These are phyloP conservation scores for Leccinum sublutescens DNA, from an alignment of 768 basidiomycete species.

Conservation along the genomic window DNA sequence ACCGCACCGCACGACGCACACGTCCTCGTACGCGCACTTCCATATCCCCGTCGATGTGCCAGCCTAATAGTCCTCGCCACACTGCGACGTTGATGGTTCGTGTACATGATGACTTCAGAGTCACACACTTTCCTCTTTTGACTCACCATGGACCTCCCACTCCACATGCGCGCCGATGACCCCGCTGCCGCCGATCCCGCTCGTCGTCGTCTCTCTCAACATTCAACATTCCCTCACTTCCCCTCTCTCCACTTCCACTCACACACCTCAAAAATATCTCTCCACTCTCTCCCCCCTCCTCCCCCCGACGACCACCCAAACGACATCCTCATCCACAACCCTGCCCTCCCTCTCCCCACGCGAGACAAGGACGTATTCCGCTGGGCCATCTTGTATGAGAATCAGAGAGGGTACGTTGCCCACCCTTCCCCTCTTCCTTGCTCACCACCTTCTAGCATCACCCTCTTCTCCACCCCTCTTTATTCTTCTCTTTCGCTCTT, in stretches of 20 bases:
- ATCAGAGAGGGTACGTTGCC: conserved; percentile 69
- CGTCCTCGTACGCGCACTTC: conserved; percentile 10
- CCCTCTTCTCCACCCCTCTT: conserved; percentile 67
- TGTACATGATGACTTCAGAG: conserved; percentile 5
- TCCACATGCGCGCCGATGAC: conserved; percentile 40
- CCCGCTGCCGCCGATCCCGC: conserved; percentile 45
- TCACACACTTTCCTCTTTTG: conserved; percentile 5
- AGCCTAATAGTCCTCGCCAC: not conserved
- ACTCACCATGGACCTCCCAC: conserved; percentile 34
- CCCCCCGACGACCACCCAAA: conserved; percentile 1
- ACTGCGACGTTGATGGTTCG: conserved; percentile 13
- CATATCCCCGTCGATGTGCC: conserved; percentile 18
- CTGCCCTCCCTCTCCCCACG: conserved; percentile 21
- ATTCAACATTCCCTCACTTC: conserved; percentile 31
- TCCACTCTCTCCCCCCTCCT: not conserved
- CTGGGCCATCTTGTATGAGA: conserved; percentile 82
- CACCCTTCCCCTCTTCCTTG: not conserved
- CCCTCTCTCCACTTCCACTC: conserved; percentile 37
- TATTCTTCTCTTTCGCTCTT: conserved; percentile 72
- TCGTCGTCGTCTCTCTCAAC: conserved; percentile 43
- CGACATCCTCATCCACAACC: conserved; percentile 35
- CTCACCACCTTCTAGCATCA: conserved; percentile 42
- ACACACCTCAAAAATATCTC: conserved; percentile 5
- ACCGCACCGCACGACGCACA: conserved; percentile 66
- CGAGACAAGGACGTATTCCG: conserved; percentile 54